Conservation (phyloP, 768 basidiomycete species). For the Dentipellis sp. region DNA sequence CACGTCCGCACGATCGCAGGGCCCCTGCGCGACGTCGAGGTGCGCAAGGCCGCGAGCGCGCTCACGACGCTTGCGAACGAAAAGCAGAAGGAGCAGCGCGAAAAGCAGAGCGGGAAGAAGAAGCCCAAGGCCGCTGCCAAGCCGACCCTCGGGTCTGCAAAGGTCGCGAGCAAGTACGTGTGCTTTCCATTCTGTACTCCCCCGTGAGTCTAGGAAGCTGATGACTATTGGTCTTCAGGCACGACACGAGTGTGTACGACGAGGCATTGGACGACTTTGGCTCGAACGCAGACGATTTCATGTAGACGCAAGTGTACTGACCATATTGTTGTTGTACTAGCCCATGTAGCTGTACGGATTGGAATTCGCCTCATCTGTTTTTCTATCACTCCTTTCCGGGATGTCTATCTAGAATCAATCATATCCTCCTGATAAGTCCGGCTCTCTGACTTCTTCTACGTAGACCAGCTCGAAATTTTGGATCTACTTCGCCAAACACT, state of each 20-base stretch:
- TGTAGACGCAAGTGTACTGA: slow-evolving; percentile 43
- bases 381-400: too few relatives aligned
- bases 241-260: slow-evolving; percentile 77
- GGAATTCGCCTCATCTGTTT: too few relatives aligned
- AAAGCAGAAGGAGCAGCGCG: slow-evolving; percentile 87
- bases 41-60: slow-evolving; percentile 78
- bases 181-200: not conserved
- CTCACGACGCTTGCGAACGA: slow-evolving; percentile 88
- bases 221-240: slow-evolving; percentile 29
- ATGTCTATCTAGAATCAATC: too few relatives aligned
- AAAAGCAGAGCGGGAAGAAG: slow-evolving; percentile 85
- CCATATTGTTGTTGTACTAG: slow-evolving; percentile 5
- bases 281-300: slow-evolving; percentile 71
- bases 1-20: slow-evolving; percentile 67
- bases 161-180: slow-evolving; percentile 52
- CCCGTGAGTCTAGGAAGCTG: not conserved
- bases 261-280: slow-evolving; percentile 89
- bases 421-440: too few relatives aligned
- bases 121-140: slow-evolving; percentile 65
- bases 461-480: too few relatives aligned
- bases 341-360: not conserved
- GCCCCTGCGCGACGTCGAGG: slow-evolving; percentile 83
- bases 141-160: slow-evolving; percentile 68
- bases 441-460: too few relatives aligned
- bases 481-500: too few relatives aligned